Evolutionary conservation across 148 eudicot species (phyloP).

Genomic region (Rhododendron molle): DNA sequence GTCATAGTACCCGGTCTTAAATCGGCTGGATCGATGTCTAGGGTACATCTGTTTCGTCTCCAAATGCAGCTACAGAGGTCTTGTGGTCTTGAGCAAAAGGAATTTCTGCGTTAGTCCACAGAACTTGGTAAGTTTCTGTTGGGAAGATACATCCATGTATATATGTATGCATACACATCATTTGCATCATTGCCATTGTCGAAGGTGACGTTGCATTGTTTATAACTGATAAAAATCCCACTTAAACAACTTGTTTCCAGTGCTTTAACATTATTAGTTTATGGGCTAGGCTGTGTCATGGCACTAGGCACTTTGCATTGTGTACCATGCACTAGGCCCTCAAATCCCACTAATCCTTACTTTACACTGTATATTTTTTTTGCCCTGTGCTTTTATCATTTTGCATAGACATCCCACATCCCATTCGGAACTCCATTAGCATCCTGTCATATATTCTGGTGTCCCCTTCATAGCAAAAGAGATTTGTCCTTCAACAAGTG

Average conservation of each 20-base stretch:
- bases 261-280: not conserved
- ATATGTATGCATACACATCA: not conserved
- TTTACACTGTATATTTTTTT: not conserved
- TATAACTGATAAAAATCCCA: not conserved
- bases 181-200: not conserved
- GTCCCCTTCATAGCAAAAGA: not conserved
- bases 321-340: not conserved
- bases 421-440: slow-evolving; percentile 6
- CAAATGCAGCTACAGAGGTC: not conserved
- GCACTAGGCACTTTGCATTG: not conserved
- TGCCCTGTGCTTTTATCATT: slow-evolving; percentile 5
- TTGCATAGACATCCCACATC: not conserved
- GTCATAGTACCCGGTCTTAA: not conserved
- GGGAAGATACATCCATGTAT: not conserved
- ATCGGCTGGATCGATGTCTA: slow-evolving; percentile 6
- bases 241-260: not conserved
- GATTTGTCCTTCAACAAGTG: not conserved
- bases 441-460: not conserved
- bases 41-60: not conserved
- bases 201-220: not conserved
- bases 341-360: not conserved
- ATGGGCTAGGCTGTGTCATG: not conserved
- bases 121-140: slow-evolving; percentile 9
- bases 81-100: not conserved
- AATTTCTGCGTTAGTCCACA: not conserved